These are phyloP conservation scores for Botryosphaeria dothidea DNA, from an alignment of 2,329 filamentous ascomycete species.

Conservation along the genomic window DNA sequence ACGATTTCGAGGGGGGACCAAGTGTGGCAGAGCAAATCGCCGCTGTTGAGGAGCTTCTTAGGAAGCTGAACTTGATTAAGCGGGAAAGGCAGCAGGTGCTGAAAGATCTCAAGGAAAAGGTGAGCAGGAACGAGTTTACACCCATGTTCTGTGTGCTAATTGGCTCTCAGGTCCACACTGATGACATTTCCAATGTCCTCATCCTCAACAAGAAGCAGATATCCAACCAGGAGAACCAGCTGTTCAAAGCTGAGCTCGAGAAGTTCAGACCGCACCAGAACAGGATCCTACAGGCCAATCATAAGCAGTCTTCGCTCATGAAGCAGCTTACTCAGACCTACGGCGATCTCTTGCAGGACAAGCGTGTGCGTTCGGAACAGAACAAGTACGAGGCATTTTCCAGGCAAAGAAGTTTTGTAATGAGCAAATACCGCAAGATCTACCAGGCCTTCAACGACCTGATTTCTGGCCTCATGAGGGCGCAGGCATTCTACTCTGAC, in stretches of 20 bases:
- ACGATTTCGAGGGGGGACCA: slow-evolving; percentile 79
- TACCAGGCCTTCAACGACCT: slow-evolving; percentile 93
- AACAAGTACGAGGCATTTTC: slow-evolving; percentile 91
- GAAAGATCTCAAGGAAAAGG: slow-evolving; percentile 97
- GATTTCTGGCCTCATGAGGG: slow-evolving; percentile 79
- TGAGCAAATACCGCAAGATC: slow-evolving; percentile 85
- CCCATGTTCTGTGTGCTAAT: background rate
- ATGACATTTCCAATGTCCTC: slow-evolving; percentile 95
- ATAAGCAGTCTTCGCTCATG: slow-evolving; percentile 92
- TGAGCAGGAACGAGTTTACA: slow-evolving; percentile 45
- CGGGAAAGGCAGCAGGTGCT: slow-evolving; percentile 86
- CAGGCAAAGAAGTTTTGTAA: slow-evolving; percentile 75
- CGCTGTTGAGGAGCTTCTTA: slow-evolving; percentile 84
- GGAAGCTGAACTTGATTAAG: slow-evolving; percentile 90
- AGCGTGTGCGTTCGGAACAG: slow-evolving; percentile 88
- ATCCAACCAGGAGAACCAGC: slow-evolving; percentile 83
- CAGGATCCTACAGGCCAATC: slow-evolving; percentile 85
- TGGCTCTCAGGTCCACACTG: slow-evolving; percentile 73
- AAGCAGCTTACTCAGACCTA: slow-evolving; percentile 91
- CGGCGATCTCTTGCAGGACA: slow-evolving; percentile 86
- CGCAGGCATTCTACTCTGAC: slow-evolving; percentile 90
- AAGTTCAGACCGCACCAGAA: slow-evolving; percentile 95
- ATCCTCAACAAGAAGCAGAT: slow-evolving; percentile 98
- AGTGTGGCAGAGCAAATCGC: slow-evolving; percentile 89
- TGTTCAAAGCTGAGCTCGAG: slow-evolving; percentile 96